Evolutionary conservation across 169 alveolate genomes (phyloP), one percentile per base, ranked within the genome.

Genomic region (Plasmodium coatneyi): DNA sequence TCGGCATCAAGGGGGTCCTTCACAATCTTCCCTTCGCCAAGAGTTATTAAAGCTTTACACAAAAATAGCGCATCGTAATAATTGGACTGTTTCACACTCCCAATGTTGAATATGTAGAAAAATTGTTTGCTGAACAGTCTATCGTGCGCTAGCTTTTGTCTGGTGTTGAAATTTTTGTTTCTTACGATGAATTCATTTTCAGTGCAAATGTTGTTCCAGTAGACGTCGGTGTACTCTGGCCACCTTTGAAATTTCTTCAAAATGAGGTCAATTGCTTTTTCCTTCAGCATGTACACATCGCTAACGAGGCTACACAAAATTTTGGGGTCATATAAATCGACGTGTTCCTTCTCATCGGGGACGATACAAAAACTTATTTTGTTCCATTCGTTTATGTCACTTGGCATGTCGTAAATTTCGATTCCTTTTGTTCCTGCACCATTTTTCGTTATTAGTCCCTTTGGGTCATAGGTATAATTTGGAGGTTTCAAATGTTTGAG

Each of bases 391-490:
- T 96, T 96, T 16, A 72, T 54, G 41, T 95, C 97, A 49, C 96
- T 79, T 56, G 97, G 97, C 79, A 83, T 78, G 82, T 96, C 96
- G 52, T 92, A 94, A 30, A 96, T 93, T 95, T 96, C 97, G 16
- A 96, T 96, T n/a, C 97, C 97, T 49, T 95, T 96, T 16, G 97
- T 96, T 1, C 97, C 97, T 30, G 96, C 96, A 34, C 97, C 97
- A 43, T 96, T 96, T 79, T 71, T 81, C n/a, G 96, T 81, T 22
- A 96, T 82, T 43, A 89, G 92, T n/a, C 97, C 97, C 30, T 90
- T 89, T 10, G 96, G 95, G 14, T 95, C 95, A 41, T 95, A 95
- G 46, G 97, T 93, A 76, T 94, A 94, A 60, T 84, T 70, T n/a
- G 97, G 97, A 30, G 97, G 97, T 43, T 74, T 74, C 19, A 86